Conservation (phyloP, 495 filamentous ascomycete species). For the Chaetomidium leptoderma region DNA sequence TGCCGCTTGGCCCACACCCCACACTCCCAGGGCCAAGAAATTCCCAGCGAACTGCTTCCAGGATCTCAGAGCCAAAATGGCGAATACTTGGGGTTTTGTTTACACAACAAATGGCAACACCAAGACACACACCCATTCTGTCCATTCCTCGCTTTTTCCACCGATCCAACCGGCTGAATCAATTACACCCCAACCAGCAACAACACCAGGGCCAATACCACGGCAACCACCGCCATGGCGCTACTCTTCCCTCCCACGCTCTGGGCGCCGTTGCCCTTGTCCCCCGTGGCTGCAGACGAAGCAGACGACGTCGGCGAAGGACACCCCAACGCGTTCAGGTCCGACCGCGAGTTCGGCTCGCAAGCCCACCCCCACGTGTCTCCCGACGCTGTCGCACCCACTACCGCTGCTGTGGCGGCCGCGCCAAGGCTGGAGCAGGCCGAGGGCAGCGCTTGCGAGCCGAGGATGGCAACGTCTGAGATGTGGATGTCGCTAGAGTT, state of each 20-base stretch:
- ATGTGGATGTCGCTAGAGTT: background rate
- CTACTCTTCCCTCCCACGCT: background rate
- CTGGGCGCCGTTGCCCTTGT: background rate
- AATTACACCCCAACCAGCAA: background rate
- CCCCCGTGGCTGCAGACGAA: background rate
- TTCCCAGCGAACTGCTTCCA: too few species aligned
- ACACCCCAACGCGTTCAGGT: background rate
- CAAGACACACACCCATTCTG: too few species aligned
- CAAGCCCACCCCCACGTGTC: background rate
- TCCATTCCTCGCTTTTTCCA: too few species aligned
- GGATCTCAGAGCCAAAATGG: too few species aligned
- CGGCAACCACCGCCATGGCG: background rate
- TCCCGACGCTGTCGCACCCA: constrained; percentile 55
- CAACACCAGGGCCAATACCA: background rate
- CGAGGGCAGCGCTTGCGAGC: constrained; percentile 38
- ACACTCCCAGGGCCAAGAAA: too few species aligned
- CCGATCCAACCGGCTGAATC: too few species aligned
- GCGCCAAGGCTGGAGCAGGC: background rate
- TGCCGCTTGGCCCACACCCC: too few species aligned
- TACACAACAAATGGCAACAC: too few species aligned
- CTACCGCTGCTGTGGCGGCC: constrained; percentile 66
- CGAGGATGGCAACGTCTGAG: background rate
- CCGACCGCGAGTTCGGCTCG: background rate
- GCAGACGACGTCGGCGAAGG: background rate
- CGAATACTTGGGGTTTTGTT: too few species aligned